phyloP scores from a whole-genome alignment of 75 land plant species.

The Pseudotsuga menziesii region DNA sequence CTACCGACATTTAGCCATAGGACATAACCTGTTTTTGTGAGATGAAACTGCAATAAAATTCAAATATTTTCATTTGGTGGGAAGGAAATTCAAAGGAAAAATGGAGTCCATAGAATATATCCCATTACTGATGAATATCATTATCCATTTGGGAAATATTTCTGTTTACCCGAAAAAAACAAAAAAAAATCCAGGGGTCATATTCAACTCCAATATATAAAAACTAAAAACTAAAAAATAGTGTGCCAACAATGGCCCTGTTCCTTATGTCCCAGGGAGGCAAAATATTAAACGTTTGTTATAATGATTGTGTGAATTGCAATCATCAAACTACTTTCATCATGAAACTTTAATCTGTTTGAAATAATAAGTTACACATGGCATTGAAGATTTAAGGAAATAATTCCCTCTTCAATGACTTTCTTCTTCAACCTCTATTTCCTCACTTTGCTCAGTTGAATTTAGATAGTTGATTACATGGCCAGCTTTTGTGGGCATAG shows the following conservation, averaged over 20 bases:
- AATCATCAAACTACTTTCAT: neutral
- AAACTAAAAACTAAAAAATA: neutral
- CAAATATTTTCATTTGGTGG: neutral
- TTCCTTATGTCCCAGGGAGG: neutral
- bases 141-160: neutral
- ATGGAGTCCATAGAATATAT: neutral
- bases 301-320: neutral
- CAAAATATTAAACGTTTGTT: neutral
- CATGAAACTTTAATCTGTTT: neutral
- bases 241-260: neutral
- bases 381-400: neutral
- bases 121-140: neutral
- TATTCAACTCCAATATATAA: neutral
- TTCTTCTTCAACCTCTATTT: constrained; percentile 1
- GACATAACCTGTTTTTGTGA: neutral
- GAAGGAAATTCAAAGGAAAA: neutral
- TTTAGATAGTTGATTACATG: neutral
- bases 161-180: neutral
- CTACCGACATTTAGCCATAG: neutral
- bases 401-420: neutral
- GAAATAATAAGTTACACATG: neutral
- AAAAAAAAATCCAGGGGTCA: neutral
- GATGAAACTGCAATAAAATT: neutral
- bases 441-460: neutral
- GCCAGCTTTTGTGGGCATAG: neutral